Evolutionary conservation across 2,329 filamentous ascomycete species (phyloP), one percentile per base, ranked within the genome.

Genomic region (Trichoderma sp.): DNA sequence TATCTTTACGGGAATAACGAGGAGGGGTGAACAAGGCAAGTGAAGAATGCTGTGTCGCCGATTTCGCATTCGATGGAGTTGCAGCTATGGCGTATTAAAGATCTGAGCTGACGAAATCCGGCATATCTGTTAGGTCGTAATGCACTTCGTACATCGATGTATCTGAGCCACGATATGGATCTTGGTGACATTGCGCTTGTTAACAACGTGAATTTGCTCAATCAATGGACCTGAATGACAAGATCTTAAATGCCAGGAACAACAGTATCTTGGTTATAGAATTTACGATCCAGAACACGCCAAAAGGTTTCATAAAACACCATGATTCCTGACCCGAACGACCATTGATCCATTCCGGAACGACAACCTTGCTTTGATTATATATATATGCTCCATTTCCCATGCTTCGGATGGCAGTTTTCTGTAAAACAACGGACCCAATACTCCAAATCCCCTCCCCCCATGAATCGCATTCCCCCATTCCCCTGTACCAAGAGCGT

Each of bases 391-490:
- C 60, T 47, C 41, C 15, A 50, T 63, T 50, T 34, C 26, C 50
- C 41, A 63, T 63, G 50, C 60, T 54, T 55, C 50, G 47, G 48
- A 55, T 63, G 41, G 26, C 60, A 26, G 3, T 63, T 55, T 55
- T 55, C 26, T 63, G 44, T 47, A 55, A 55, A 61, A 63, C 44
- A 48, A 48, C 43, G 39, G 47, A 41, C 47, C 60, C 60, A 26
- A 57, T 47, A 44, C 57, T 52, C 30, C 41, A n/a, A 30, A 65
- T 39, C 45, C 57, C 64, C 51, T 39, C 45, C 57, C 64, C 51
- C 21, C 51, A 44, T 41, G 41, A 28, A 67, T 67, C 70, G 67
- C 66, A 73, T 66, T 70, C 71, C 70, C 69, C 72, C 65, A 71
- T 66, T 70, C 71, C 70, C 69, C 72, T 67, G 67, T 66, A 63